phyloP scores from a whole-genome alignment of 2,329 filamentous ascomycete genomes.

The Neonectria sp. region DNA sequence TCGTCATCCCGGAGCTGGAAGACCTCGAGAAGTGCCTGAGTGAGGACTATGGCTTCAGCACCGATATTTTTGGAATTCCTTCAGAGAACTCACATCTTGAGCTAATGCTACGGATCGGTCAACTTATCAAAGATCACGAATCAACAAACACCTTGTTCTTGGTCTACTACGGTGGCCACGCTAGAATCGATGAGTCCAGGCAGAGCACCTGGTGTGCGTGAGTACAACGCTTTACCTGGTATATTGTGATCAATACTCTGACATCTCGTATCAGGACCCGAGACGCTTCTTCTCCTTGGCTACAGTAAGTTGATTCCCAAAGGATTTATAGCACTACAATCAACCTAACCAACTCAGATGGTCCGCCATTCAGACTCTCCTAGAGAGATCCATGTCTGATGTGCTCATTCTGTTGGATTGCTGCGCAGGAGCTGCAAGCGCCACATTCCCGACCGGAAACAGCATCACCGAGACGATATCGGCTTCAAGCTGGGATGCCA shows the following conservation, averaged over 20 bases:
- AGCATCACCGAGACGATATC: slow-evolving; percentile 75
- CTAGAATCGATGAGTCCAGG: slow-evolving; percentile 71
- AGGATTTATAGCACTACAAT: neutral
- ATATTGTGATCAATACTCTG: slow-evolving; percentile 14
- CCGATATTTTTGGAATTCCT: slow-evolving; percentile 71
- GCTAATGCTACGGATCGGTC: slow-evolving; percentile 69
- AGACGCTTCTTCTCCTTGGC: slow-evolving; percentile 66
- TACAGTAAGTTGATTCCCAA: slow-evolving; percentile 61
- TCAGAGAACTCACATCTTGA: slow-evolving; percentile 72
- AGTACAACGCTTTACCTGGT: slow-evolving; percentile 45
- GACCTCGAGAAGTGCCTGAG: slow-evolving; percentile 69
- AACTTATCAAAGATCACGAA: slow-evolving; percentile 71
- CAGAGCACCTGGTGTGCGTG: slow-evolving; percentile 74
- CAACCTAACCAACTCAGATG: slow-evolving; percentile 55
- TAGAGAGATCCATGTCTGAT: slow-evolving; percentile 71
- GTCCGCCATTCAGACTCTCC: slow-evolving; percentile 72
- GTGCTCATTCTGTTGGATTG: slow-evolving; percentile 72
- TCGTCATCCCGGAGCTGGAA: slow-evolving; percentile 71
- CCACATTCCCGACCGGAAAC: slow-evolving; percentile 70
- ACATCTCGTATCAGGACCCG: slow-evolving; percentile 58
- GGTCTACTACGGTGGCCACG: slow-evolving; percentile 73
- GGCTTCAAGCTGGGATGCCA: slow-evolving; percentile 74
- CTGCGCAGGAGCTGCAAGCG: slow-evolving; percentile 72
- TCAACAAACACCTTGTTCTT: slow-evolving; percentile 70
- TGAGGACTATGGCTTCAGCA: slow-evolving; percentile 70